Conservation (phyloP, 495 filamentous ascomycete species). For the Filosporella fistucella region DNA sequence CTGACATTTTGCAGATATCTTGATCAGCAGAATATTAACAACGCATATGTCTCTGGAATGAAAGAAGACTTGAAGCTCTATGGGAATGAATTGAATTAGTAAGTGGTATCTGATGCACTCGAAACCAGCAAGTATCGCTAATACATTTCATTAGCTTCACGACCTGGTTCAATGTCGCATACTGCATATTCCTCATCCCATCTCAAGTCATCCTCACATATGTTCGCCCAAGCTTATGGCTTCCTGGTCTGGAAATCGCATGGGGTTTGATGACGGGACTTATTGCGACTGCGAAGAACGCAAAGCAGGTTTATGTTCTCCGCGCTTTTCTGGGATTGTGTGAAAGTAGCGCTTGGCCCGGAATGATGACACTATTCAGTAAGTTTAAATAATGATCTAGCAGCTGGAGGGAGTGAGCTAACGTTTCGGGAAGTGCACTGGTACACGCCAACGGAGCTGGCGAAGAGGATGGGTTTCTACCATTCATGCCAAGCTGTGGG, state of each 20-base stretch:
- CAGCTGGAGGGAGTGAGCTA: too few species aligned
- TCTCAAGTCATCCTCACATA: neutral
- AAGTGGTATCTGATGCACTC: neutral
- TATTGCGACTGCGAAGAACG: slow-evolving; percentile 39
- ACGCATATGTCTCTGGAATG: slow-evolving; percentile 53
- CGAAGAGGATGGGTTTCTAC: slow-evolving; percentile 31
- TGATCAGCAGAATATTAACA: slow-evolving; percentile 54
- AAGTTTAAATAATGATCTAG: slow-evolving; percentile 27
- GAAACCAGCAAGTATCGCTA: neutral
- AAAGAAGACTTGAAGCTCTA: slow-evolving; percentile 54
- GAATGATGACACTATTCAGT: slow-evolving; percentile 46
- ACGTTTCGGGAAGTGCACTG: neutral
- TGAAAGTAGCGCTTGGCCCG: slow-evolving; percentile 27
- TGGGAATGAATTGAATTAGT: slow-evolving; percentile 47
- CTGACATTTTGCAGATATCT: neutral
- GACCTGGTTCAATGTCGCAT: slow-evolving; percentile 2
- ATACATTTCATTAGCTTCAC: slow-evolving; percentile 2
- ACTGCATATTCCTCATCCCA: slow-evolving; percentile 5
- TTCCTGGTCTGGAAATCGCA: slow-evolving; percentile 48
- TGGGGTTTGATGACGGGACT: slow-evolving; percentile 52
- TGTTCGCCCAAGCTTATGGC: slow-evolving; percentile 44
- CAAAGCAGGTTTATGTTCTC: slow-evolving; percentile 49
- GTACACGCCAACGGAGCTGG: slow-evolving; percentile 24
- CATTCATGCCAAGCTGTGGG: slow-evolving; percentile 22
- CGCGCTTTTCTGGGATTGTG: slow-evolving; percentile 49